These are phyloP conservation scores for Conticribra weissflogii DNA, from an alignment of 108 stramenopile species.

Conservation along the genomic window DNA sequence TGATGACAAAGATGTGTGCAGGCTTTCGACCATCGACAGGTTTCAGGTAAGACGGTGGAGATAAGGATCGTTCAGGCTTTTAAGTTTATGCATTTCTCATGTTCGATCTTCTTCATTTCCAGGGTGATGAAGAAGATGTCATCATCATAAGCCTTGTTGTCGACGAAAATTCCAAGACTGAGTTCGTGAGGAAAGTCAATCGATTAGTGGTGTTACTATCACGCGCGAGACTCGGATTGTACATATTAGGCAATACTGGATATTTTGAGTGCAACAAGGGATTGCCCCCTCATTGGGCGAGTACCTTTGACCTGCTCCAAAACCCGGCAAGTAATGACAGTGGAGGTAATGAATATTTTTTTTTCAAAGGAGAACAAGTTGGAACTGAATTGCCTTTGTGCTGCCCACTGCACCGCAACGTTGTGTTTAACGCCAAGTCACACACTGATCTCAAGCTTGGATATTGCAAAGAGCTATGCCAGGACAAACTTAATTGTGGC, in stretches of 20 bases:
- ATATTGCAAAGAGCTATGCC: constrained; percentile 25
- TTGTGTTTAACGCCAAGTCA: constrained; percentile 8
- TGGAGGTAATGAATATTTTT: neutral
- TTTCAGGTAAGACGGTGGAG: constrained; percentile 24
- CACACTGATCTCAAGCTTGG: constrained; percentile 30
- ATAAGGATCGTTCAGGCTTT: too few species aligned
- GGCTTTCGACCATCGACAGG: constrained; percentile 51
- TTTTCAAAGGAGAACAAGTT: constrained; percentile 9
- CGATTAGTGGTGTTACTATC: constrained; percentile 50
- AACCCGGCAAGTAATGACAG: constrained; percentile 2
- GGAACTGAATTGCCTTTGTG: constrained; percentile 35
- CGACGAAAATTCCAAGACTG: constrained; percentile 45
- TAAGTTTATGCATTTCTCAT: too few species aligned
- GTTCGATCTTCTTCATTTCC: too few species aligned
- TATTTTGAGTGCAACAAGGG: constrained; percentile 33
- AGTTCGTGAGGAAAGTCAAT: constrained; percentile 44
- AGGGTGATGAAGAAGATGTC: constrained; percentile 58
- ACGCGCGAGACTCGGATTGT: constrained; percentile 49
- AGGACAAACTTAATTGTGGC: constrained; percentile 21
- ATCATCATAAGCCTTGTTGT: constrained; percentile 48
- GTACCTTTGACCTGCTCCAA: constrained; percentile 38
- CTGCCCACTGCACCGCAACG: constrained; percentile 40
- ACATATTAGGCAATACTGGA: constrained; percentile 40
- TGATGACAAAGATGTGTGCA: constrained; percentile 5
- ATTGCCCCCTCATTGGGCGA: constrained; percentile 32